Conservation (phyloP, 148 eudicot species). For the Fagopyrum homotropicum region DNA sequence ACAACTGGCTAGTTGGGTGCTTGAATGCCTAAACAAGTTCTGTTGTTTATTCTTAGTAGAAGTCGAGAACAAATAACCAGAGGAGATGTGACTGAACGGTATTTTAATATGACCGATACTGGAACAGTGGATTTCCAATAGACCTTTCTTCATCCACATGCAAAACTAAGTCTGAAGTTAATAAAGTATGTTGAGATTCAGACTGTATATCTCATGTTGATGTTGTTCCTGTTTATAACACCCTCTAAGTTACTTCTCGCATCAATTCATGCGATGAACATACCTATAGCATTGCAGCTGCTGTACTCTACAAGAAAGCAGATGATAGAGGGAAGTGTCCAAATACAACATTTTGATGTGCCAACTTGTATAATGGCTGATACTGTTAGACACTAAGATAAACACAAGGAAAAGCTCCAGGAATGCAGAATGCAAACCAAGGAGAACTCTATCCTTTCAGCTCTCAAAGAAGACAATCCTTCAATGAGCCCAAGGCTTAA, state of each 20-base stretch:
- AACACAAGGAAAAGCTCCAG: too few relatives aligned
- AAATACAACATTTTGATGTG: slow-evolving; percentile 5
- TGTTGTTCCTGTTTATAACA: background rate
- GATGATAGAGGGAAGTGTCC: background rate
- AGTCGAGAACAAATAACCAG: background rate
- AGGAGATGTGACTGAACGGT: background rate
- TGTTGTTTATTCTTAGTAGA: background rate
- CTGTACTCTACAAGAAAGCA: background rate
- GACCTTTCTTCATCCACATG: background rate
- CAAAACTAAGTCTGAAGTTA: background rate
- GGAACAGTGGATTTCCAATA: slow-evolving; percentile 4
- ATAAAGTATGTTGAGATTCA: background rate
- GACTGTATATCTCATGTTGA: background rate
- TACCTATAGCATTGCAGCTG: background rate
- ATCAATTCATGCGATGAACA: background rate
- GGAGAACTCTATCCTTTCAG: too few relatives aligned
- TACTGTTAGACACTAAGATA: background rate
- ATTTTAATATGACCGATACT: background rate
- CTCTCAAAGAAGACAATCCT: too few relatives aligned
- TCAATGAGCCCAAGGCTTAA: too few relatives aligned
- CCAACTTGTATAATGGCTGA: background rate
- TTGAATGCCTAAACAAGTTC: background rate
- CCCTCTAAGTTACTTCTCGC: background rate
- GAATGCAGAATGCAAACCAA: too few relatives aligned
- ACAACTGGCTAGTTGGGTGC: background rate